Evolutionary conservation across 805 yeast genomes (phyloP), one percentile per base, ranked within the genome.

Genomic region (Candida peoriensis): DNA sequence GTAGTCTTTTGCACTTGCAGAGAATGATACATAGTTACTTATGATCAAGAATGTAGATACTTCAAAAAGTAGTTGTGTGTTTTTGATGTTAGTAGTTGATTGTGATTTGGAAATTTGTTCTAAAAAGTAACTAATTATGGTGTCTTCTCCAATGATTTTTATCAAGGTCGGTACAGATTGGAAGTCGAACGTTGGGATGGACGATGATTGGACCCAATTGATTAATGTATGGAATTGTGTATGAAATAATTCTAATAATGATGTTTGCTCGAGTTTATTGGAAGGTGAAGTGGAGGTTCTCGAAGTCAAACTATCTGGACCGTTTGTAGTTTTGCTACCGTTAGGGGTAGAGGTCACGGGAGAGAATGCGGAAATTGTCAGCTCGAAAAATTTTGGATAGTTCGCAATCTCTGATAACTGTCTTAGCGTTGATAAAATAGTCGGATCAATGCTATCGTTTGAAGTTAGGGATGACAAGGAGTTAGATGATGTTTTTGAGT

Each of bases 131-230:
- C 46, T 47, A 8, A 54, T 14, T 4, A 49, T 32, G 7, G 30
- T 19, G 6, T 36, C 44, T 11, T 39, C 41, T 8, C 54, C 56
- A 7, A 50, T n/a, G 2, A 50, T 17, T 18, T 42, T 23, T 4
- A 33, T 19, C 32, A 49, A 30, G 6, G 33, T 37, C 2, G 37
- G 14, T 2, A 52, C 27, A 18, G 45, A 35, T 11, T 37, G 42
- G 17, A 40, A 44, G 28, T 54, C 52, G 20, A 47, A 44, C 1
- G 20, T 24, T n/a, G 52, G 37, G 6, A 42, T 16, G 1, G 38
- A 30, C 1, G 52, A 40, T 1, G 50, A 39, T 25, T 51, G 56
- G 12, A 41, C 46, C 53, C 54, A 52, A 8, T 46, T 40, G 13
- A 52, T 11, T 8, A 52, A 29, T 1, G 30, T 18, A 11, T 47